Evolutionary conservation across 2,329 filamentous ascomycete species (phyloP).

Genomic region (Colletotrichum sp.): DNA sequence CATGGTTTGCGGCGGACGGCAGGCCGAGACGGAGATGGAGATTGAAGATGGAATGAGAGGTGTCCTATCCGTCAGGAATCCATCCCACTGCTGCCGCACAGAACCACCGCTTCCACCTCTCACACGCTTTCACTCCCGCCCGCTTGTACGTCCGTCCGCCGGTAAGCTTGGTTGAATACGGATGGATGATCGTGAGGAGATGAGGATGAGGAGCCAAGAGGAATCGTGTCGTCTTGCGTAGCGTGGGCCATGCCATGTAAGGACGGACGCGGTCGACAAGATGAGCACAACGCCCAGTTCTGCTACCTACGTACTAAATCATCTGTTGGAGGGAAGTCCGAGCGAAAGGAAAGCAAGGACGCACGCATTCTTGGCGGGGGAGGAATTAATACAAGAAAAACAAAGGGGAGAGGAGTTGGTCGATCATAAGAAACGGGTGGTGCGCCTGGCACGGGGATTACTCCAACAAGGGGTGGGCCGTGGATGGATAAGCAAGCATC

Average conservation of each 20-base stretch:
- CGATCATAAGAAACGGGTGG: neutral
- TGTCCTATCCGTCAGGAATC: neutral
- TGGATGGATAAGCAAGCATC: slow-evolving; percentile 6
- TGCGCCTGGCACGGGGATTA: neutral
- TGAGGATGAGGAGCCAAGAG: neutral
- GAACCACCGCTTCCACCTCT: neutral
- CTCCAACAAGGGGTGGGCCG: neutral
- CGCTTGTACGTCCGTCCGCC: neutral
- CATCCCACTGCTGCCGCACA: neutral
- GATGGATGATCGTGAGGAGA: neutral
- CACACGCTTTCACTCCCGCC: neutral
- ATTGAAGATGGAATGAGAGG: neutral
- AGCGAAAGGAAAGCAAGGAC: neutral
- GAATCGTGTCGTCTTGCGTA: neutral
- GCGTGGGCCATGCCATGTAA: neutral
- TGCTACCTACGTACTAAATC: neutral
- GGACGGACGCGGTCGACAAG: slow-evolving; percentile 2
- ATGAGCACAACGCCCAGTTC: slow-evolving; percentile 8
- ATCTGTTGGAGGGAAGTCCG: slow-evolving; percentile 1
- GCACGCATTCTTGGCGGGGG: neutral
- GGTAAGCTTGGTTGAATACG: neutral
- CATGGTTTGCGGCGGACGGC: neutral
- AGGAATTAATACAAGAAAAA: neutral
- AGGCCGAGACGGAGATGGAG: neutral
- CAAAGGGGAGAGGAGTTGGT: neutral